Percentiles rank a stretch among this genome's conserved stretches.
phyloP scores from a whole-genome alignment of 2,329 filamentous ascomycete genomes.

The Tolypocladium amazonense region DNA sequence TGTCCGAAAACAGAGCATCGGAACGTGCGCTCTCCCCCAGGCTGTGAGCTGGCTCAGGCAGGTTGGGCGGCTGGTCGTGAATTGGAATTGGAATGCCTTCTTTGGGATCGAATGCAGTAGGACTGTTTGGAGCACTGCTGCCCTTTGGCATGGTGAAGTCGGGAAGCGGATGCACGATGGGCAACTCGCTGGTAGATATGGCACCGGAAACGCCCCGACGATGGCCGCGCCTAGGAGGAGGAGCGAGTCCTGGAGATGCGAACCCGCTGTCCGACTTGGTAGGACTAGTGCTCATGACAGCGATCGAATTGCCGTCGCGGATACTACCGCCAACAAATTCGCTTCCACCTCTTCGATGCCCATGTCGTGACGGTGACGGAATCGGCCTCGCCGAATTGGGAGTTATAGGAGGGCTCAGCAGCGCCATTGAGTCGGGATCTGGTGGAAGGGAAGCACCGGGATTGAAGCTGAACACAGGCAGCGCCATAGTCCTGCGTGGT shows the following conservation, averaged over 20 bases:
- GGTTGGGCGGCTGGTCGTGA: conserved; percentile 2
- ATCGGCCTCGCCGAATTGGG: conserved; percentile 36
- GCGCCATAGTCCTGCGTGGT: conserved; percentile 23
- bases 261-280: conserved; percentile 53
- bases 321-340: conserved; percentile 75
- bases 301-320: conserved; percentile 45
- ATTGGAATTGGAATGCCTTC: conserved; percentile 13
- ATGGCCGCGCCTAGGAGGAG: conserved; percentile 52
- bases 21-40: not conserved
- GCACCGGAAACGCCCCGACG: conserved; percentile 62
- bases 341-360: conserved; percentile 71
- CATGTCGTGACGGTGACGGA: conserved; percentile 54
- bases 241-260: conserved; percentile 40
- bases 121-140: conserved; percentile 56
- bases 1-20: not conserved
- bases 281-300: conserved; percentile 57
- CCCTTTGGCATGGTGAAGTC: conserved; percentile 40
- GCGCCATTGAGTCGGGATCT: conserved; percentile 20
- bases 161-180: conserved; percentile 52
- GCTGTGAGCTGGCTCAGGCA: conserved; percentile 4
- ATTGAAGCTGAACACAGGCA: conserved; percentile 48
- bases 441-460: conserved; percentile 29
- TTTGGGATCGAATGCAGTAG: conserved; percentile 31
- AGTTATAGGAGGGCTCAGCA: conserved; percentile 46
- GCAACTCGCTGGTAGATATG: conserved; percentile 75